Percentiles rank a stretch among this genome's conserved stretches.
Evolutionary conservation across 2,329 filamentous ascomycete genomes (phyloP).

Genomic region (Fusarium multiceps): DNA sequence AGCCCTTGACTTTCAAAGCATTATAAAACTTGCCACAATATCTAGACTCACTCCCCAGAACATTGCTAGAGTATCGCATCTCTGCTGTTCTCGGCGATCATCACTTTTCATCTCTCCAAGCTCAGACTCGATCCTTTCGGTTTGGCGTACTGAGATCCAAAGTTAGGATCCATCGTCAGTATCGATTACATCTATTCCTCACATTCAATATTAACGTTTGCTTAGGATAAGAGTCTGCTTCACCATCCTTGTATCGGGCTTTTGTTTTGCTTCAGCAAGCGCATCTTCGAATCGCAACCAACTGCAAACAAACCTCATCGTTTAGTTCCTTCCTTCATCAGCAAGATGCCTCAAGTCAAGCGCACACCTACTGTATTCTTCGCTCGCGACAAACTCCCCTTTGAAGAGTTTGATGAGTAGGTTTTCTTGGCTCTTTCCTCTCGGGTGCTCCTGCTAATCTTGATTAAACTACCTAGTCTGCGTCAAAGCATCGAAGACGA

Average conservation of each 20-base stretch:
- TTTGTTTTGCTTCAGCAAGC: not conserved
- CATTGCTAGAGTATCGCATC: not conserved
- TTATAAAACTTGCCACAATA: not conserved
- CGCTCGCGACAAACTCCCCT: conserved; percentile 31
- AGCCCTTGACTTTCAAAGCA: not conserved
- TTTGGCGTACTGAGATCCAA: not conserved
- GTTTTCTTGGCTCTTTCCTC: not conserved
- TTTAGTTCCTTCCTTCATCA: not conserved
- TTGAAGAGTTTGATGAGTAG: conserved; percentile 30
- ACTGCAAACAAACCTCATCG: not conserved
- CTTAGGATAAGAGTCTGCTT: not conserved
- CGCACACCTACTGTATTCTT: conserved; percentile 33
- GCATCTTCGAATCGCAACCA: not conserved
- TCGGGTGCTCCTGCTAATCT: not conserved
- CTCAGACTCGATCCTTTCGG: not conserved
- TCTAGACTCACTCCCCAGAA: not conserved
- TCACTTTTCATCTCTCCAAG: not conserved
- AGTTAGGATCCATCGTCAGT: not conserved
- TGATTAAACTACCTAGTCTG: not conserved
- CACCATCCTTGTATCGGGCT: not conserved
- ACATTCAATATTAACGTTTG: not conserved
- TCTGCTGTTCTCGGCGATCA: not conserved
- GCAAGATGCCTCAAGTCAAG: conserved; percentile 29
- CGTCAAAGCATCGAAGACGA: conserved; percentile 24
- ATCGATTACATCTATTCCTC: not conserved